These are phyloP conservation scores for Niebla homalea DNA, from an alignment of 495 filamentous ascomycete genomes.

Conservation along the genomic window DNA sequence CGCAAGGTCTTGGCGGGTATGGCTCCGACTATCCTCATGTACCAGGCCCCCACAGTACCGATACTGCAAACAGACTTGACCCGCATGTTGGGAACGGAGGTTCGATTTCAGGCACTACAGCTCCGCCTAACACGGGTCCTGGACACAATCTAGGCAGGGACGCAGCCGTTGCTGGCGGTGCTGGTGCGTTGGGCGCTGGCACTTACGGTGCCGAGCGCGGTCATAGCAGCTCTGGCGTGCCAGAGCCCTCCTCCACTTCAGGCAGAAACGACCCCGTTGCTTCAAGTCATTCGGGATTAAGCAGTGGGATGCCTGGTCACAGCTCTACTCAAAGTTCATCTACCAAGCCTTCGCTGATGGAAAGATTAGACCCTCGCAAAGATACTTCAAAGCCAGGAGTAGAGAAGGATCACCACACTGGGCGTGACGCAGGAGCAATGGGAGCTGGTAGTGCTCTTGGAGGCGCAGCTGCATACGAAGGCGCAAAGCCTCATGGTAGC, in stretches of 20 bases:
- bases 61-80: conserved; percentile 35
- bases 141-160: conserved; percentile 8
- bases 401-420: conserved; percentile 3
- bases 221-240: background rate
- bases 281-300: background rate
- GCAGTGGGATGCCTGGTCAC: background rate
- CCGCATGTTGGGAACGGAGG: conserved; percentile 27
- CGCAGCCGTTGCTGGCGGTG: conserved; percentile 10
- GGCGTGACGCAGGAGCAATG: conserved; percentile 11
- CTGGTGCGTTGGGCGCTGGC: conserved; percentile 9
- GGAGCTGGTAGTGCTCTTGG: conserved; percentile 6
- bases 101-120: background rate
- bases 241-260: background rate
- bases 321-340: background rate
- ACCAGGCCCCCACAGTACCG: conserved; percentile 31
- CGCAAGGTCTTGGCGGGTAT: background rate
- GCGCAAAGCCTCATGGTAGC: conserved; percentile 5
- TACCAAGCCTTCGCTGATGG: conserved; percentile 23
- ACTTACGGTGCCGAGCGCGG: conserved; percentile 9
- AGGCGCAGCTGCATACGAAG: conserved; percentile 6
- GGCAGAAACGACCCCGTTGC: background rate
- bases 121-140: background rate
- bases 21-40: conserved; percentile 7
- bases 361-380: conserved; percentile 33
- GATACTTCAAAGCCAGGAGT: conserved; percentile 12